phyloP scores from a whole-genome alignment of 2,329 filamentous ascomycete species.

The Ophiocordyceps camponoti-saundersi region DNA sequence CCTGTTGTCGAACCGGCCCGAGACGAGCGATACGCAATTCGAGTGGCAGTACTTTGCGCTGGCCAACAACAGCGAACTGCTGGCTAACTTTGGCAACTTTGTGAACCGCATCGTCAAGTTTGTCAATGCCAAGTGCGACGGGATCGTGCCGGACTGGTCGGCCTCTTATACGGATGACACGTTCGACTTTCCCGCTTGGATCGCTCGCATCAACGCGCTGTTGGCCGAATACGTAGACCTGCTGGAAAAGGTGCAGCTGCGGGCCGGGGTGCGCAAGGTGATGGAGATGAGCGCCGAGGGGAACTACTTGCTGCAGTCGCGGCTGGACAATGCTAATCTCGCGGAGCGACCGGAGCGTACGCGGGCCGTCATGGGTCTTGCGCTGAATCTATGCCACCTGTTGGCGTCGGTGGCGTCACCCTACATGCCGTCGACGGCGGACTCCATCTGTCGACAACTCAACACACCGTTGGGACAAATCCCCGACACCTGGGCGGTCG shows the following conservation, averaged over 20 bases:
- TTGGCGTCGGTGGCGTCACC: slow-evolving; percentile 64
- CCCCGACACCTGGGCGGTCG: slow-evolving; percentile 47
- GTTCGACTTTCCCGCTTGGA: slow-evolving; percentile 10
- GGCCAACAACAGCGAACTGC: slow-evolving; percentile 77
- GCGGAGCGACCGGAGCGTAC: slow-evolving; percentile 36
- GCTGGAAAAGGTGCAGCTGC: slow-evolving; percentile 56
- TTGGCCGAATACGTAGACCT: slow-evolving; percentile 51
- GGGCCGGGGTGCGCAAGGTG: slow-evolving; percentile 45
- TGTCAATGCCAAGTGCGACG: slow-evolving; percentile 57
- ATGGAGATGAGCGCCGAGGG: slow-evolving; percentile 47
- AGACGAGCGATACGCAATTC: slow-evolving; percentile 76
- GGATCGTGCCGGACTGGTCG: slow-evolving; percentile 46
- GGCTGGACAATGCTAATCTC: slow-evolving; percentile 36
- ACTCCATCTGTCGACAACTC: slow-evolving; percentile 63
- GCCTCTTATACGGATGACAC: slow-evolving; percentile 42
- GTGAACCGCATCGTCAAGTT: slow-evolving; percentile 62
- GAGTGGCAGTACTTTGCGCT: slow-evolving; percentile 74
- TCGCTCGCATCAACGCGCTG: slow-evolving; percentile 29
- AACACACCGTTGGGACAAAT: slow-evolving; percentile 26
- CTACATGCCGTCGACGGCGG: slow-evolving; percentile 69
- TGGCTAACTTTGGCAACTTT: slow-evolving; percentile 60
- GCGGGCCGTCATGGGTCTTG: slow-evolving; percentile 52
- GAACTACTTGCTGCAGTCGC: slow-evolving; percentile 33
- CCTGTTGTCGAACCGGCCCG: slow-evolving; percentile 68
- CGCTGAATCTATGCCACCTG: slow-evolving; percentile 69